Percentiles rank a stretch among this genome's conserved stretches.
phyloP scores from a whole-genome alignment of 768 basidiomycete species.

The Mrakia frigida region DNA sequence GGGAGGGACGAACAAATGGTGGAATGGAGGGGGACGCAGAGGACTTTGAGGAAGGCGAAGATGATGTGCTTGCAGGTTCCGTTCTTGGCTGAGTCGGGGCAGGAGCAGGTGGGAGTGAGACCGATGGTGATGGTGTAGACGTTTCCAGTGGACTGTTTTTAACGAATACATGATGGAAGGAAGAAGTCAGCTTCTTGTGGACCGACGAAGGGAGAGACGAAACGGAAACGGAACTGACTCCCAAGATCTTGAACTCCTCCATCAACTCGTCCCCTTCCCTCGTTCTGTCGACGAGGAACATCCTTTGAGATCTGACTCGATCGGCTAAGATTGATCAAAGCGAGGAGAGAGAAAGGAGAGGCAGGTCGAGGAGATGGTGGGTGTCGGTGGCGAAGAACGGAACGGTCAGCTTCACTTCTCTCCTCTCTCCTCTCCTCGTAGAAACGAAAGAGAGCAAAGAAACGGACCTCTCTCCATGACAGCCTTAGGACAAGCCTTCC shows the following conservation, averaged over 20 bases:
- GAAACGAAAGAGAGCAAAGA: too few relatives aligned
- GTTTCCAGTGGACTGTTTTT: slow-evolving; percentile 9
- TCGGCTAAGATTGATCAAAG: background rate
- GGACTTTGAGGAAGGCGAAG: slow-evolving; percentile 26
- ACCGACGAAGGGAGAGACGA: background rate
- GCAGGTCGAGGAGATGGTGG: background rate
- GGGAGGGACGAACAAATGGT: background rate
- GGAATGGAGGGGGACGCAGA: background rate
- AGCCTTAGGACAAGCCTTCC: background rate
- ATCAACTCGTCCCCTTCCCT: background rate
- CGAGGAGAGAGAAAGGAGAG: too few relatives aligned
- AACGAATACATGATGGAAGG: background rate
- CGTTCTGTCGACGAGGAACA: slow-evolving; percentile 21
- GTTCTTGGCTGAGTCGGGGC: slow-evolving; percentile 24
- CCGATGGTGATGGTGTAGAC: slow-evolving; percentile 26
- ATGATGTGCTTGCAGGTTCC: slow-evolving; percentile 29
- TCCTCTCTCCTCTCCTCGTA: too few relatives aligned
- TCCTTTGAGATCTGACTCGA: slow-evolving; percentile 17
- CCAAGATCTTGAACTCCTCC: slow-evolving; percentile 21
- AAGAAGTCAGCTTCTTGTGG: background rate
- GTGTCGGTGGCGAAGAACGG: background rate
- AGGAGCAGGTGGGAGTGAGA: slow-evolving; percentile 15
- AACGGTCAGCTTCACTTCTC: too few relatives aligned
- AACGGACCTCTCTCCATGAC: slow-evolving; percentile 16
- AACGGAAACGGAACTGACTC: background rate